These are phyloP conservation scores for Paramecium biaurelia DNA, from an alignment of 73 alveolate genomes.

Conservation along the genomic window DNA sequence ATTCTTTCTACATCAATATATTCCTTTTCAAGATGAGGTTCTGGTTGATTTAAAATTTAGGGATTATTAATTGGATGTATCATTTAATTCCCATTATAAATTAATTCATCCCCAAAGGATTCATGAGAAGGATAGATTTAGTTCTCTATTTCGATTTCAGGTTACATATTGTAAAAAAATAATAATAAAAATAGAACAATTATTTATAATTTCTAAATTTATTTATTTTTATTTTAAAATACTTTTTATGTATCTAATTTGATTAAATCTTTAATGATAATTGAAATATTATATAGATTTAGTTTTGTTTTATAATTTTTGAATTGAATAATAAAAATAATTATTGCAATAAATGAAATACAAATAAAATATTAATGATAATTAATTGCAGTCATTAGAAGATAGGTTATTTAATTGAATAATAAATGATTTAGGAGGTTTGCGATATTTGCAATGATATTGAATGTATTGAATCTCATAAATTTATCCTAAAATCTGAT, in stretches of 20 bases:
- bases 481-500: background rate
- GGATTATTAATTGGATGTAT: too few relatives aligned
- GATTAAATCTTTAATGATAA: background rate
- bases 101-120: background rate
- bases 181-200: too few relatives aligned
- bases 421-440: background rate
- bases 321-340: background rate
- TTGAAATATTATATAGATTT: background rate
- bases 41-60: background rate
- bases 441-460: conserved; percentile 11
- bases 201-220: too few relatives aligned
- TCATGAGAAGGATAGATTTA: background rate
- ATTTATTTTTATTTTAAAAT: too few relatives aligned
- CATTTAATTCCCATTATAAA: too few relatives aligned
- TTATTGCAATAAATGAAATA: background rate
- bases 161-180: background rate
- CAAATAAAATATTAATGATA: background rate
- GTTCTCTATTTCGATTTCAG: too few relatives aligned
- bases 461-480: conserved; percentile 24
- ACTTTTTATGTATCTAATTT: background rate
- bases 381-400: background rate
- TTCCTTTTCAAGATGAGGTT: background rate
- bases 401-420: background rate
- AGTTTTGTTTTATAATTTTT: background rate
- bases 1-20: background rate